A percentile compares a stretch with the other conserved stretches of the same genome.
These are phyloP conservation scores for Hymenoscyphus occultus DNA, from an alignment of 2,329 filamentous ascomycete species.

Conservation along the genomic window DNA sequence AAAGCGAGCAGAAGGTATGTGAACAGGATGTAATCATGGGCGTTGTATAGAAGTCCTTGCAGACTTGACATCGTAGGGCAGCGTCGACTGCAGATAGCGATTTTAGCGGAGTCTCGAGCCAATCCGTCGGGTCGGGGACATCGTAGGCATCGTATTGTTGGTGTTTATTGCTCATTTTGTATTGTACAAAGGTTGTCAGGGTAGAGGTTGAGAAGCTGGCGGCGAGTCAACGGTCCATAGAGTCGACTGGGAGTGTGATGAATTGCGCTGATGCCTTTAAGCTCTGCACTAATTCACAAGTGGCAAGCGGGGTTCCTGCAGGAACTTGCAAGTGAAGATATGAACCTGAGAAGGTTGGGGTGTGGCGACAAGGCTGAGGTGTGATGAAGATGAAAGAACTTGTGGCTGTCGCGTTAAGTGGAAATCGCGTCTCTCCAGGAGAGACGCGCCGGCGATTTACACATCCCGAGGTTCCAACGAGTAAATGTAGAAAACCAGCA, in stretches of 20 bases:
- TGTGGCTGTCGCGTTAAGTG: slow-evolving; percentile 32
- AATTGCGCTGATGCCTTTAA: too few species aligned
- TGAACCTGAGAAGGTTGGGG: too few species aligned
- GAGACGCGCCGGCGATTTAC: slow-evolving; percentile 7
- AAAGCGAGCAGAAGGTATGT: slow-evolving; percentile 95
- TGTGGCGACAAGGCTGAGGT: slow-evolving; percentile 6
- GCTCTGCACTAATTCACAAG: too few species aligned
- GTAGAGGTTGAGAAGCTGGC: neutral
- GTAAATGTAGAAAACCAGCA: neutral
- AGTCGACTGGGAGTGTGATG: neutral
- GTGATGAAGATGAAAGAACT: slow-evolving; percentile 14
- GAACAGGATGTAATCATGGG: slow-evolving; percentile 93
- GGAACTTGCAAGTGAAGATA: too few species aligned
- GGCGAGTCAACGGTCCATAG: neutral
- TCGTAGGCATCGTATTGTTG: slow-evolving; percentile 34
- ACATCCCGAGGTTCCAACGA: slow-evolving; percentile 7
- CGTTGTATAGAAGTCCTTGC: slow-evolving; percentile 94
- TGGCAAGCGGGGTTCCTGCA: too few species aligned
- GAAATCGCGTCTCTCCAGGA: slow-evolving; percentile 18
- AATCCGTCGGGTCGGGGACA: slow-evolving; percentile 79
- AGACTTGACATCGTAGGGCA: slow-evolving; percentile 89
- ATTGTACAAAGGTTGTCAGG: neutral
- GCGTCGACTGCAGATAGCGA: slow-evolving; percentile 72
- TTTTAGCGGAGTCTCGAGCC: slow-evolving; percentile 68
- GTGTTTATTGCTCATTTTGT: slow-evolving; percentile 3